A percentile compares a stretch with the other conserved stretches of the same genome.
phyloP scores from a whole-genome alignment of 805 yeast genomes.

The Barnettozyma sp. region DNA sequence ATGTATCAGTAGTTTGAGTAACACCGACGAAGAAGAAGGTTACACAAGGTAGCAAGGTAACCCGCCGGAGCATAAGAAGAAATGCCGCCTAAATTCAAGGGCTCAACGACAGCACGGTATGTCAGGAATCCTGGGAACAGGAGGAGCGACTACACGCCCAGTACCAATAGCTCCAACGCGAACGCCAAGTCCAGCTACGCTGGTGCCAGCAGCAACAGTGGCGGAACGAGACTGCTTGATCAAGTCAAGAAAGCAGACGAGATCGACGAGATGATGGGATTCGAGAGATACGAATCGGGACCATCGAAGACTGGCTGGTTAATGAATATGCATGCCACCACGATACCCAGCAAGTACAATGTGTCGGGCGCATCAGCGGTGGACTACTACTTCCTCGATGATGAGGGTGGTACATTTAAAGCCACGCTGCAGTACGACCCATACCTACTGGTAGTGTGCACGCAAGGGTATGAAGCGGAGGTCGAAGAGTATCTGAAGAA shows the following conservation, averaged over 20 bases:
- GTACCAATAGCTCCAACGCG: conserved; percentile 29
- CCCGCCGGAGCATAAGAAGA: no score
- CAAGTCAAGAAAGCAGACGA: conserved; percentile 55
- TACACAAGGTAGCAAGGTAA: no score
- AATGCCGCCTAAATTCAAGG: conserved; percentile 29
- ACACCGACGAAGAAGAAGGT: no score
- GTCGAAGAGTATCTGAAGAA: conserved; percentile 80
- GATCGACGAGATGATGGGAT: conserved; percentile 82
- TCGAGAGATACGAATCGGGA: conserved; percentile 69
- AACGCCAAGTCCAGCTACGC: conserved; percentile 10
- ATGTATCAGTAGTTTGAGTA: no score
- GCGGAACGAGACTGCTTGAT: conserved; percentile 32
- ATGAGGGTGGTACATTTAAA: conserved; percentile 94
- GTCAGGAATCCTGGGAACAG: conserved; percentile 35
- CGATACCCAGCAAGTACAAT: conserved; percentile 51
- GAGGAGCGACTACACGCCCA: conserved; percentile 19
- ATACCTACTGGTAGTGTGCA: conserved; percentile 67
- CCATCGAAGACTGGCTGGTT: conserved; percentile 82
- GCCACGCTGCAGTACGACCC: conserved; percentile 81
- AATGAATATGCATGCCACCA: conserved; percentile 86
- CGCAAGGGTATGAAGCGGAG: conserved; percentile 49
- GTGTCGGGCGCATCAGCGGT: conserved; percentile 79
- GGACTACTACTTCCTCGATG: conserved; percentile 89
- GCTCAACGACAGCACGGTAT: conserved; percentile 47
- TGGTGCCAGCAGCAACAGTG: conserved; percentile 9